Evolutionary conservation across 140 eudicot genomes (phyloP).

Genomic region (Anethum foeniculum): DNA sequence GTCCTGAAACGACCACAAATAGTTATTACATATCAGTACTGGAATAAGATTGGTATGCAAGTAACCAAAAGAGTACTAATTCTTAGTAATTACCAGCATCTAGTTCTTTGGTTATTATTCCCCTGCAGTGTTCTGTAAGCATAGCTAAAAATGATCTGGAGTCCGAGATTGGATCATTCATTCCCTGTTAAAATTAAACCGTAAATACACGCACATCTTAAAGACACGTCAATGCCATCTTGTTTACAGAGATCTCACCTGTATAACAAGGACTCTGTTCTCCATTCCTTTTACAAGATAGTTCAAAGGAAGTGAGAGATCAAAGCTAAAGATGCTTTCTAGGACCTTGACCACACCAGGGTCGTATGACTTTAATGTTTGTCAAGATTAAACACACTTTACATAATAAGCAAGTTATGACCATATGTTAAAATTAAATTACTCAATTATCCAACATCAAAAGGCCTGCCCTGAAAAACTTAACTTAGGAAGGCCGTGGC

Average conservation of each 20-base stretch:
- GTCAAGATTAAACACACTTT: slow-evolving; percentile 30
- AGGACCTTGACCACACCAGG: slow-evolving; percentile 78
- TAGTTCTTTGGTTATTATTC: slow-evolving; percentile 47
- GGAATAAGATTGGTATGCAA: background rate
- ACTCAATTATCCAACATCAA: background rate
- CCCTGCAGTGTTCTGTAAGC: slow-evolving; percentile 49
- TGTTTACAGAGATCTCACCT: slow-evolving; percentile 29
- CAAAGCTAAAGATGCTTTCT: slow-evolving; percentile 85
- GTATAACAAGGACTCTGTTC: slow-evolving; percentile 54
- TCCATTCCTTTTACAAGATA: slow-evolving; percentile 63
- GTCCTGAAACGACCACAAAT: slow-evolving; percentile 40
- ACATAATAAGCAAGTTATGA: background rate
- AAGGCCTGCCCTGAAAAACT: background rate
- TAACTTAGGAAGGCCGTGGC: background rate
- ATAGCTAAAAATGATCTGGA: slow-evolving; percentile 53
- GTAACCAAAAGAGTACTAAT: background rate
- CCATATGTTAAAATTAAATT: background rate
- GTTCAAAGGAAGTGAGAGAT: slow-evolving; percentile 80
- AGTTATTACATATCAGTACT: background rate
- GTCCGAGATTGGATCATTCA: slow-evolving; percentile 76
- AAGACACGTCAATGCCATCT: background rate
- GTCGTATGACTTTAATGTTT: slow-evolving; percentile 57
- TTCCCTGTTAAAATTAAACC: slow-evolving; percentile 49
- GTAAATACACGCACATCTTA: background rate
- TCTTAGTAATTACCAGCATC: slow-evolving; percentile 61